A percentile compares a stretch with the other conserved stretches of the same genome.
Conservation (phyloP, 768 basidiomycete genomes). For the Lentinula sp. region DNA sequence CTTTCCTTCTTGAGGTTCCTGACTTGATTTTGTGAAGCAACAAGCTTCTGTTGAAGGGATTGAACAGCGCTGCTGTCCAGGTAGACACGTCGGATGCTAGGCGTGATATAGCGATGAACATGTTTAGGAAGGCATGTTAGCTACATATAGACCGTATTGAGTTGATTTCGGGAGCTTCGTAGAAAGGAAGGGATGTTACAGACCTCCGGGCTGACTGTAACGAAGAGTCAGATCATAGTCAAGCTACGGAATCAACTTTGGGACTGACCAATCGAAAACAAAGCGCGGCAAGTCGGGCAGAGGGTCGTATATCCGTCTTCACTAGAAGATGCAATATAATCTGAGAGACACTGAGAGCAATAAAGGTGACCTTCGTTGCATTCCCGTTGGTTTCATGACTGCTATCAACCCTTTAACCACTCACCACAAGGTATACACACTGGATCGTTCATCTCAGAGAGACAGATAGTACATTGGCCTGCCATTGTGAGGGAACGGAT, state of each 20-base stretch:
- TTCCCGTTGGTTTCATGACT: neutral
- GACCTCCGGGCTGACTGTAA: conserved; percentile 37
- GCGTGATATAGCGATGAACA: conserved; percentile 40
- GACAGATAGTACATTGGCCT: conserved; percentile 49
- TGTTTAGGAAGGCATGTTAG: conserved; percentile 40
- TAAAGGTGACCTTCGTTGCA: conserved; percentile 49
- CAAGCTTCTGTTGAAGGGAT: conserved; percentile 25
- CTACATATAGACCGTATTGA: conserved; percentile 18
- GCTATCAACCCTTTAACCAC: conserved; percentile 10
- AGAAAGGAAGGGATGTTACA: neutral
- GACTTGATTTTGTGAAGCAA: conserved; percentile 30
- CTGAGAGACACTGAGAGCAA: conserved; percentile 51
- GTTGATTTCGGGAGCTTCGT: neutral
- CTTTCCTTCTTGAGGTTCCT: conserved; percentile 32
- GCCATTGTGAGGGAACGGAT: conserved; percentile 14
- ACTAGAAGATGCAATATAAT: conserved; percentile 26
- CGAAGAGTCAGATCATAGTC: neutral
- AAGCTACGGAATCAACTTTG: neutral
- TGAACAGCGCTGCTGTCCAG: conserved; percentile 23
- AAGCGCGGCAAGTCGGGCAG: conserved; percentile 54
- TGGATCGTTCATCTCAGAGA: conserved; percentile 44
- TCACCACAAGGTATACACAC: conserved; percentile 59
- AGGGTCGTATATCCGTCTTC: conserved; percentile 27
- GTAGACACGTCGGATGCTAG: conserved; percentile 45
- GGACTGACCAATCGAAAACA: conserved; percentile 47